Evolutionary conservation across 106 monocot genomes (phyloP).

Genomic region (Alisma plantagoaquatica): DNA sequence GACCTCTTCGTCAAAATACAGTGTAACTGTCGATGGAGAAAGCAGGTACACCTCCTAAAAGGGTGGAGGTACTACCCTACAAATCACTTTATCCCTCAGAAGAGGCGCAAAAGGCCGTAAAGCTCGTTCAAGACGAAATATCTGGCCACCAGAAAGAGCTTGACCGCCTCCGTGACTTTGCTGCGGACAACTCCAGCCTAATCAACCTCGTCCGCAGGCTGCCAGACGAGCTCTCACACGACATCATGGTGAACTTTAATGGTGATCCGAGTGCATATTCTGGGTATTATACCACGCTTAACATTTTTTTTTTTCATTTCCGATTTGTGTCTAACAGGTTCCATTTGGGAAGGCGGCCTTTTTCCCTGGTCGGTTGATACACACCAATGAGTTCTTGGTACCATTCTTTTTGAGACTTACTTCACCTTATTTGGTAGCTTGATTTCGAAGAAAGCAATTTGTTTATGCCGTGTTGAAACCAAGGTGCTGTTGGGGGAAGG

Average conservation of each 20-base stretch:
- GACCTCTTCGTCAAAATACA: too few relatives aligned
- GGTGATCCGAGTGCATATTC: neutral
- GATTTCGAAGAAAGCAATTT: neutral
- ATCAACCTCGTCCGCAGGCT: conserved; percentile 63
- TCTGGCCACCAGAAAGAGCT: conserved; percentile 42
- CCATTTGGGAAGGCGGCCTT: conserved; percentile 91
- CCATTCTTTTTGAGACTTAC: conserved; percentile 1
- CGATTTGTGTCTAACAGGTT: conserved; percentile 33
- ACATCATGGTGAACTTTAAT: conserved; percentile 48
- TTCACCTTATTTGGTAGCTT: neutral
- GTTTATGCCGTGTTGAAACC: neutral
- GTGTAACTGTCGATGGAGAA: too few relatives aligned
- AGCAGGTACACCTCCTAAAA: neutral
- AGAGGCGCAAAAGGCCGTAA: conserved; percentile 43
- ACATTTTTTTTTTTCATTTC: neutral
- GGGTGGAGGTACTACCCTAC: conserved; percentile 8
- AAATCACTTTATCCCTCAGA: conserved; percentile 39
- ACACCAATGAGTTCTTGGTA: conserved; percentile 86
- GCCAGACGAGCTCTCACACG: conserved; percentile 78
- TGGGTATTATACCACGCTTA: neutral
- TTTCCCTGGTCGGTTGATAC: conserved; percentile 83
- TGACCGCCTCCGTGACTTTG: conserved; percentile 37
- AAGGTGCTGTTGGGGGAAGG: conserved; percentile 93
- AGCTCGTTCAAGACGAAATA: conserved; percentile 42
- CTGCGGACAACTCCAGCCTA: conserved; percentile 60